Conservation (phyloP, 1,284 basidiomycete species). For the Exsudoporus floridanus region DNA sequence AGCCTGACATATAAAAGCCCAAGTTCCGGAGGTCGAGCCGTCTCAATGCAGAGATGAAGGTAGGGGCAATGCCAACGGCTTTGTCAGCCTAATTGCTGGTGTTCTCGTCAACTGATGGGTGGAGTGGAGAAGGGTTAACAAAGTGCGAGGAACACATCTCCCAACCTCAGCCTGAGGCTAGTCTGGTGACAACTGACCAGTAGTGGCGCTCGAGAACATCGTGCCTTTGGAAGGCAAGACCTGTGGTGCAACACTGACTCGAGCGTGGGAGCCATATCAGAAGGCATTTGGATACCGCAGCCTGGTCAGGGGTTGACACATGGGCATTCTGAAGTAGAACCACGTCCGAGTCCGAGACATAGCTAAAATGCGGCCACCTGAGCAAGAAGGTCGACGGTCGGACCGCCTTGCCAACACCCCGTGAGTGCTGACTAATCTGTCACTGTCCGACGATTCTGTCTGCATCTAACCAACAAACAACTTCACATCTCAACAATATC, state of each 20-base stretch:
- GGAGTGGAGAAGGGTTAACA: not conserved
- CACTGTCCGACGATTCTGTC: constrained; percentile 87
- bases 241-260: not conserved
- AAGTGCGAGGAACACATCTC: not conserved
- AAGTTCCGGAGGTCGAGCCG: too few relatives aligned
- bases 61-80: not conserved
- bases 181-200: too few relatives aligned
- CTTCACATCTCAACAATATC: constrained; percentile 60
- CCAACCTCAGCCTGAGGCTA: too few relatives aligned
- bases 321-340: not conserved
- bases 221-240: too few relatives aligned
- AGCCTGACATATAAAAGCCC: too few relatives aligned
- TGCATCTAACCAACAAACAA: constrained; percentile 95
- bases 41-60: too few relatives aligned
- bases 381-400: too few relatives aligned
- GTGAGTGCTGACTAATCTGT: too few relatives aligned
- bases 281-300: not conserved
- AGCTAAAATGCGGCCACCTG: not conserved
- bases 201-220: too few relatives aligned
- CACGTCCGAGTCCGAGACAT: not conserved
- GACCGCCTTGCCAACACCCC: too few relatives aligned
- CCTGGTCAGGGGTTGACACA: not conserved
- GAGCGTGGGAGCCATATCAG: not conserved
- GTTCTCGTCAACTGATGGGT: not conserved
- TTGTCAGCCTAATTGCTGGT: not conserved